Conservation (phyloP, 2,329 filamentous ascomycete genomes). For the Sphaerulina musiva region DNA sequence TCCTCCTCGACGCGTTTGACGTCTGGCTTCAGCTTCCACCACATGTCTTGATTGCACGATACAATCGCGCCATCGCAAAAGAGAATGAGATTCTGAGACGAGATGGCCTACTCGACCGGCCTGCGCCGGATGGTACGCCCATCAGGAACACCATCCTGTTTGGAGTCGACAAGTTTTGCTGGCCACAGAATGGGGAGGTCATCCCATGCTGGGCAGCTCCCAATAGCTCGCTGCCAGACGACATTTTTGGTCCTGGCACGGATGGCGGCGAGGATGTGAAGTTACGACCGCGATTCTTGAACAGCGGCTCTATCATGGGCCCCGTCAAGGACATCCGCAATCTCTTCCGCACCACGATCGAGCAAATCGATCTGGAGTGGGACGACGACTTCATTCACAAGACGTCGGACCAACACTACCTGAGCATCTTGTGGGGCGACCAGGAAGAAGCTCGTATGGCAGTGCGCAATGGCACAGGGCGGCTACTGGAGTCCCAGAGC, state of each 20-base stretch:
- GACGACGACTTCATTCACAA: conserved; percentile 9
- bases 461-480: conserved; percentile 1
- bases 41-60: conserved; percentile 56
- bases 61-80: conserved; percentile 49
- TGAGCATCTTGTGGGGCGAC: conserved; percentile 17
- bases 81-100: conserved; percentile 41
- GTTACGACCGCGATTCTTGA: conserved; percentile 12
- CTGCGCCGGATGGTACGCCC: neutral
- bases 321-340: conserved; percentile 13
- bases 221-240: conserved; percentile 3
- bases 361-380: conserved; percentile 6
- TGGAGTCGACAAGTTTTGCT: conserved; percentile 27
- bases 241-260: conserved; percentile 10
- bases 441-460: conserved; percentile 14
- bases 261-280: conserved; percentile 2
- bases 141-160: conserved; percentile 23
- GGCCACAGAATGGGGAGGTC: conserved; percentile 20
- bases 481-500: conserved; percentile 1
- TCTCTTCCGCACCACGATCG: conserved; percentile 9
- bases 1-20: conserved; percentile 59
- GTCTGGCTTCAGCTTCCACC: conserved; percentile 59
- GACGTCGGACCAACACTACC: conserved; percentile 17
- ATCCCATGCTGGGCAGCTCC: conserved; percentile 7
- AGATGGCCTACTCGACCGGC: conserved; percentile 5
- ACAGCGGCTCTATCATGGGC: conserved; percentile 19